Conservation (phyloP, 805 yeast species). For the Schizosaccharomyces pombe region ASM294v3 CU329670.1:3235001-3235500, state of each 20-base stretch:
- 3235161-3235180: constrained; percentile 8
- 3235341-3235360: constrained; percentile 62
- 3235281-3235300: constrained; percentile 18
- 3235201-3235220: background rate
- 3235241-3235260: constrained; percentile 17
- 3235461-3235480: constrained; percentile 63
- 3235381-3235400: constrained; percentile 22
- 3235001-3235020: constrained; percentile 39
- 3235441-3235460: constrained; percentile 83
- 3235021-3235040: constrained; percentile 73
- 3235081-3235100: constrained; percentile 69
- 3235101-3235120: constrained; percentile 60
- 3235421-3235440: constrained; percentile 74
- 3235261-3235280: constrained; percentile 30
- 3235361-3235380: constrained; percentile 57
- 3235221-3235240: constrained; percentile 1
- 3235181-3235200: constrained; percentile 4
- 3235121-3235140: constrained; percentile 91
- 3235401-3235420: constrained; percentile 74
- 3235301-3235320: constrained; percentile 47
- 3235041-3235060: constrained; percentile 89
- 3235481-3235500: constrained; percentile 78
- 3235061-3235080: constrained; percentile 87
- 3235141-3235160: constrained; percentile 39
- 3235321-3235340: constrained; percentile 50